These are phyloP conservation scores for Rachicladosporium sp. DNA, from an alignment of 2,329 filamentous ascomycete genomes.

Conservation along the genomic window DNA sequence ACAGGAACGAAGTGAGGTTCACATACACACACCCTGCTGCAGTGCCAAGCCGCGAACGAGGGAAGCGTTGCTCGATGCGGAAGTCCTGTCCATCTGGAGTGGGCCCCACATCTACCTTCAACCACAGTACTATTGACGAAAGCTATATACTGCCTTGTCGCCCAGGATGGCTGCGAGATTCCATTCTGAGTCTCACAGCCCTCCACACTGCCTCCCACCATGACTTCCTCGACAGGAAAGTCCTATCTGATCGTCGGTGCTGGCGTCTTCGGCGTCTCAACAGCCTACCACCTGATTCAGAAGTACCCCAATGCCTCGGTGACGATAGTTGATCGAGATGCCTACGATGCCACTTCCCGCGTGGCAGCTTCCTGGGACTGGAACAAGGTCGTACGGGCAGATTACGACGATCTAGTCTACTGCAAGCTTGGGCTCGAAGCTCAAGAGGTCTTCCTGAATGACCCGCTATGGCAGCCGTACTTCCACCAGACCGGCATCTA, in stretches of 20 bases:
- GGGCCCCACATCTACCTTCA: too few species aligned
- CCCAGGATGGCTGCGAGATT: too few species aligned
- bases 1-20: too few species aligned
- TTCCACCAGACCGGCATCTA: slow-evolving; percentile 42
- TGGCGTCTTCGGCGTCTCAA: slow-evolving; percentile 43
- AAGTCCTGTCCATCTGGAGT: too few species aligned
- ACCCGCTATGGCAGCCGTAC: slow-evolving; percentile 43
- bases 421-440: slow-evolving; percentile 53
- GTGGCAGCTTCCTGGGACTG: slow-evolving; percentile 58
- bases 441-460: slow-evolving; percentile 47
- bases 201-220: too few species aligned
- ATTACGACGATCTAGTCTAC: slow-evolving; percentile 55
- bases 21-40: too few species aligned
- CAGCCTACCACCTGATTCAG: slow-evolving; percentile 37
- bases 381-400: slow-evolving; percentile 60
- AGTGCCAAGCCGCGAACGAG: too few species aligned
- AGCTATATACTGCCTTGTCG: too few species aligned
- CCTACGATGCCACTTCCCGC: slow-evolving; percentile 20
- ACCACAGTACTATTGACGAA: too few species aligned
- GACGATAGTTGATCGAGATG: slow-evolving; percentile 28
- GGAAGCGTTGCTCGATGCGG: too few species aligned
- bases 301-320: slow-evolving; percentile 29
- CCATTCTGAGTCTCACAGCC: too few species aligned
- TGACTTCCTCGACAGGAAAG: slow-evolving; percentile 1
- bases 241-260: slow-evolving; percentile 25